Base-by-base conservation (phyloP, 129 eudicot genomes). In the Centrapalus pauciflorus region DNA sequence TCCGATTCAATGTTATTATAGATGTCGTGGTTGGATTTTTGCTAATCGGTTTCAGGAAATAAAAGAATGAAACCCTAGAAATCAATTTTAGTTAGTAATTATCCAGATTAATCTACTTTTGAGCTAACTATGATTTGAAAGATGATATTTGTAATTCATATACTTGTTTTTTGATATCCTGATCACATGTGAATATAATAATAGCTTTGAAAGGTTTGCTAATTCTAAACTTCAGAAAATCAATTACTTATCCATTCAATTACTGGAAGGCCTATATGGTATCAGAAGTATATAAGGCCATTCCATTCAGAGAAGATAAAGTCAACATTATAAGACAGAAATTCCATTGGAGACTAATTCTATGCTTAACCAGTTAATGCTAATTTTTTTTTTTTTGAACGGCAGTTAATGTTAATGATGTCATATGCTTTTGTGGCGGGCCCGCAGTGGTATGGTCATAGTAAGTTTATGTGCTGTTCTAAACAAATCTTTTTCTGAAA, bases 1-100 rank as follows among this genome's bases (percentile, higher is more conserved):
- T 72, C 26, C 62, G 35, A 6, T 5, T 25, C 27, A 32, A 14
- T 27, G 19, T 4, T 20, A 41, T 40, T 56, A 25, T 41, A 19
- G 29, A 40, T 69, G 21, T 19, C 37, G 38, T 17, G 46, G 52
- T 13, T 19, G 14, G 38, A 70, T 26, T 57, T 56, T 55, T 12
- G 46, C 11, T 27, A 57, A 3, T 70, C 8, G 5, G 43, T 57
- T 28, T 8, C 25, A 25, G 28, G 16, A 30, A 10, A 40, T n/a
- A n/a, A 1, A 14, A 26, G 17, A 50, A 32, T 14, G 69, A 71
- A 71, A 71, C 76, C 76, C 77, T 72, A 72, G 70, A 43, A 55
- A 12, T 59, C 35, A 48, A 33, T 59, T n/a, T n/a, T 71, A 59
- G 60, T 30, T 48, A 5, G 54, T 48, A 14, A 17, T 5, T 46